Evolutionary conservation across 768 basidiomycete species (phyloP).

Genomic region (Lentinula edodes): DNA sequence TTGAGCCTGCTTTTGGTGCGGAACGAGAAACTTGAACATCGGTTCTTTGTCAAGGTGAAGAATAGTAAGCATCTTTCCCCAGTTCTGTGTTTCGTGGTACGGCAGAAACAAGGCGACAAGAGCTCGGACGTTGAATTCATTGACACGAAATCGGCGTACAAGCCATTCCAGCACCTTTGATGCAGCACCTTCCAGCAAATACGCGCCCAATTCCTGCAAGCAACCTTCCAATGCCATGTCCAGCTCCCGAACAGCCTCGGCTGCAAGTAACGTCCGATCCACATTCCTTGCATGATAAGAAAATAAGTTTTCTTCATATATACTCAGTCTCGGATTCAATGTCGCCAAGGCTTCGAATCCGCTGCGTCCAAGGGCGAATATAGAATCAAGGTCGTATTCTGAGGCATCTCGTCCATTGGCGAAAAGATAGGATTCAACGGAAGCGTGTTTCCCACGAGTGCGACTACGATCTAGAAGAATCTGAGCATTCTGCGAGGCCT

Average conservation of each 20-base stretch:
- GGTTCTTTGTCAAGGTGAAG: constrained; percentile 62
- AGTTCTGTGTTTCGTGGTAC: constrained; percentile 92
- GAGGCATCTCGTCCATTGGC: constrained; percentile 68
- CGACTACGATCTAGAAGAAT: constrained; percentile 26
- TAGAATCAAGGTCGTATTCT: constrained; percentile 80
- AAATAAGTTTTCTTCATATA: constrained; percentile 71
- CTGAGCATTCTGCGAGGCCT: constrained; percentile 51
- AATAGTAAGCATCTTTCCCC: constrained; percentile 88
- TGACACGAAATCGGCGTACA: constrained; percentile 84
- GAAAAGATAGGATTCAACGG: constrained; percentile 82
- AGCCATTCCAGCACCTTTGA: constrained; percentile 92
- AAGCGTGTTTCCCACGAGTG: constrained; percentile 33
- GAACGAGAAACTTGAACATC: constrained; percentile 55
- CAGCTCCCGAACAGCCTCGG: constrained; percentile 58
- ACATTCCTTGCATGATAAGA: constrained; percentile 67
- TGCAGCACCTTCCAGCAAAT: constrained; percentile 75
- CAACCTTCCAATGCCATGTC: constrained; percentile 57
- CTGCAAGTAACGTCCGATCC: constrained; percentile 74
- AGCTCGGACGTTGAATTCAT: constrained; percentile 87
- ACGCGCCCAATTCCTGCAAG: constrained; percentile 68
- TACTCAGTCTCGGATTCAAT: constrained; percentile 45
- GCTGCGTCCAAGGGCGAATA: constrained; percentile 76
- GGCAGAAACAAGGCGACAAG: constrained; percentile 83
- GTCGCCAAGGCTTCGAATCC: constrained; percentile 68
- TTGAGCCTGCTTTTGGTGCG: constrained; percentile 1